These are phyloP conservation scores for Ogataea siamensis DNA, from an alignment of 805 yeast species.

Conservation along the genomic window DNA sequence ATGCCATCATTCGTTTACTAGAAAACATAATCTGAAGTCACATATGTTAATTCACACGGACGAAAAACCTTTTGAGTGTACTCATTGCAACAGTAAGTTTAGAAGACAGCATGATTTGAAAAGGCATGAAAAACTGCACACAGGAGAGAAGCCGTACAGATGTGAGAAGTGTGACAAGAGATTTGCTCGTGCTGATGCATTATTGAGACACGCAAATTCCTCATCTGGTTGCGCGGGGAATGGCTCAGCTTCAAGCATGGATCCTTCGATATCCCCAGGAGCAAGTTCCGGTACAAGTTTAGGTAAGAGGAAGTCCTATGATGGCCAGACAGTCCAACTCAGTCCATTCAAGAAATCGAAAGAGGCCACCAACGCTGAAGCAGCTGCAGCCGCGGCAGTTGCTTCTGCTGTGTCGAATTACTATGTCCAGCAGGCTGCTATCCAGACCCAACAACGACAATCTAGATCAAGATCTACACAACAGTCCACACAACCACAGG, in stretches of 20 bases:
- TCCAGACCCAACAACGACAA: constrained; percentile 22
- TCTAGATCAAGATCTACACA: constrained; percentile 20
- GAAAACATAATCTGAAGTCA: constrained; percentile 72
- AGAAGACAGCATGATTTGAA: constrained; percentile 74
- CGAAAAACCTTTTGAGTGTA: constrained; percentile 61
- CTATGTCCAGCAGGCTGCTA: constrained; percentile 19
- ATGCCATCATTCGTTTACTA: constrained; percentile 63
- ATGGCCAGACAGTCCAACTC: constrained; percentile 8
- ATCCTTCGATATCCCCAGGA: constrained; percentile 13
- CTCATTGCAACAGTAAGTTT: constrained; percentile 58
- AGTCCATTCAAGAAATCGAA: constrained; percentile 13
- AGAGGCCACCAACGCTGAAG: constrained; percentile 19
- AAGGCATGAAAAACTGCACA: constrained; percentile 71
- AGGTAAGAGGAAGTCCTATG: constrained; percentile 15
- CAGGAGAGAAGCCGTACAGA: constrained; percentile 68
- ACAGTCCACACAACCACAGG: constrained; percentile 16
- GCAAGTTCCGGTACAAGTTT: constrained; percentile 5
- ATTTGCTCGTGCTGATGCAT: constrained; percentile 76
- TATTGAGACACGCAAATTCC: constrained; percentile 61
- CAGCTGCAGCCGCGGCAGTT: constrained; percentile 23
- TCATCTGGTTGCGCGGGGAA: constrained; percentile 28
- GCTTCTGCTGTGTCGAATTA: constrained; percentile 22
- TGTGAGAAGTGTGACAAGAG: constrained; percentile 61
- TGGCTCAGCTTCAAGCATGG: constrained; percentile 10
- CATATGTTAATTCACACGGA: constrained; percentile 68